phyloP scores from a whole-genome alignment of 2,329 filamentous ascomycete species.

The Penicillium freii region DNA sequence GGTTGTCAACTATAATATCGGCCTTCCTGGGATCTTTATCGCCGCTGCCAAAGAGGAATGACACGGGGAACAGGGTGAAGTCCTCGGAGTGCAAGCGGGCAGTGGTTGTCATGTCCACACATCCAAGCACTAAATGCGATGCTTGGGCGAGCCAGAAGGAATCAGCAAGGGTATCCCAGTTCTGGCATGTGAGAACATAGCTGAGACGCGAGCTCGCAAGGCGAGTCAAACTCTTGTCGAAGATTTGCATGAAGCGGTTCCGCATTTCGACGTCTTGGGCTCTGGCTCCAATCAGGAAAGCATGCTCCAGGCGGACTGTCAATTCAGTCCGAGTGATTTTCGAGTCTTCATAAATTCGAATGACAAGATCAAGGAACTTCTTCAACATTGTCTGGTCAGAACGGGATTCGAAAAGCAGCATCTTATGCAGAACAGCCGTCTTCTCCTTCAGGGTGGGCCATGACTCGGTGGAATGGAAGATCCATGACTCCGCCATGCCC shows the following conservation, averaged over 20 bases:
- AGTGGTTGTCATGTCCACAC: conserved; percentile 77
- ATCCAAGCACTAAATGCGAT: conserved; percentile 86
- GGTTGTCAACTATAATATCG: conserved; percentile 74
- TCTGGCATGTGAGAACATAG: conserved; percentile 87
- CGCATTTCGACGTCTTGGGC: conserved; percentile 95
- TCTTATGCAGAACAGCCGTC: conserved; percentile 97
- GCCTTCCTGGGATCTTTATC: conserved; percentile 64
- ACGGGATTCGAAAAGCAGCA: conserved; percentile 90
- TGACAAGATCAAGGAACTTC: conserved; percentile 92
- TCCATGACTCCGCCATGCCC: conserved; percentile 91
- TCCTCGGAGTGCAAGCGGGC: conserved; percentile 80
- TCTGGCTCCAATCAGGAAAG: conserved; percentile 91
- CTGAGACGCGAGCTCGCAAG: conserved; percentile 83
- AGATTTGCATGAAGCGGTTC: conserved; percentile 93
- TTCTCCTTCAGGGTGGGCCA: conserved; percentile 99
- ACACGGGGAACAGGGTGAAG: conserved; percentile 73
- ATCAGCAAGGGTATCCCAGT: conserved; percentile 93
- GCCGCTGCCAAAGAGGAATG: conserved; percentile 70
- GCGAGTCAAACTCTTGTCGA: conserved; percentile 91
- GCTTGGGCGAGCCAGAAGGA: conserved; percentile 98
- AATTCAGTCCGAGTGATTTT: conserved; percentile 94
- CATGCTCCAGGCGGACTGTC: conserved; percentile 95
- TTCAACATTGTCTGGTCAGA: conserved; percentile 79
- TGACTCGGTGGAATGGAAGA: conserved; percentile 90
- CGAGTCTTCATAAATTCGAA: conserved; percentile 95